Evolutionary conservation across 208 protist genomes (phyloP), one percentile per base, ranked within the genome.

Genomic region (Trypanosomatidae sp.): DNA sequence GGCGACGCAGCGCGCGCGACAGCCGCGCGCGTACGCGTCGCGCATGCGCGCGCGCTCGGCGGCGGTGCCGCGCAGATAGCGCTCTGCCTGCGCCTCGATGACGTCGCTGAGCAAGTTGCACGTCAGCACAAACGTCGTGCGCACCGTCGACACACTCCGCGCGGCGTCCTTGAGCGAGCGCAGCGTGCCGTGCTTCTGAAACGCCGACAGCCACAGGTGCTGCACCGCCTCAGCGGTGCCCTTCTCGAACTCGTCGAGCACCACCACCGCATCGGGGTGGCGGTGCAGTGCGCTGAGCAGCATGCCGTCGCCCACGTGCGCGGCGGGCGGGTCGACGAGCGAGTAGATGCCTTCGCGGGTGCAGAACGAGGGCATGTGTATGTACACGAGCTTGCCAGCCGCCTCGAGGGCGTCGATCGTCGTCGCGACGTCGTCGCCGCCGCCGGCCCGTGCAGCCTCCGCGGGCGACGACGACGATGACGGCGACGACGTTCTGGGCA

Each of bases 211-310:
- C 78, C 77, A 92, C 38, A 92, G 40, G 44, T 92, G 75, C 46
- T 92, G 71, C 38, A 92, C 71, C 0, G 83, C 66, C 18, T 84
- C 71, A 2, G 75, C 73, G 7, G 78, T 74, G 45, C 72, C 66
- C 56, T 92, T 92, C 47, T 92, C 83, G 32, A 92, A 88, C 43
- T 92, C 83, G 50, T 92, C 83, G 35, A 92, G 70, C 27, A 92
- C 75, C 0, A 92, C 74, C 18, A 92, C 74, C 0, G 83, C 77
- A 40, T 88, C 72, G 4, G 55, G 44, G 46, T 80, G 55, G 21
- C 60, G 50, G 24, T 69, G 56, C 25, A 92, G 53, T 4, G 78
- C 77, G n/a, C 74, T 81, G 42, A 92, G 66, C 24, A 92, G 48
- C 24, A 88, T 69, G 28, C 83, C 83, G 43, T 82, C 75, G 5